Conservation (phyloP, 257 asterid genomes). For the Cruciata laevipes region DNA sequence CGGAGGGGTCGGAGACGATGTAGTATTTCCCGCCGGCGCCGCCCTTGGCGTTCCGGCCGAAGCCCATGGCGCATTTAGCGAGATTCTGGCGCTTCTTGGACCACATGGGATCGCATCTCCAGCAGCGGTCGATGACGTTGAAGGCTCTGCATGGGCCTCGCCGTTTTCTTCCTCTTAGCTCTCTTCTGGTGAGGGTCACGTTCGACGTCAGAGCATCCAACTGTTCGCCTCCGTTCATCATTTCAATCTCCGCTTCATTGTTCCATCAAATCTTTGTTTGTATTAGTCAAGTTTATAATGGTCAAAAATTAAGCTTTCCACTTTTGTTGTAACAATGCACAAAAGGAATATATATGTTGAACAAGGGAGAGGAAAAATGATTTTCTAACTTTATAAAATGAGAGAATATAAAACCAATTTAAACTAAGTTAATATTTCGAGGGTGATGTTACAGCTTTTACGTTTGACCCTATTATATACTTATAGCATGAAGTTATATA, state of each 20-base stretch:
- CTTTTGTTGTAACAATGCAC: too few relatives aligned
- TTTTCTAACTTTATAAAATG: too few relatives aligned
- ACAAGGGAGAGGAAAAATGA: too few relatives aligned
- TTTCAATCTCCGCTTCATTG: not conserved
- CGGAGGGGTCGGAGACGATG: constrained; percentile 25
- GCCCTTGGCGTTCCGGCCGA: constrained; percentile 23
- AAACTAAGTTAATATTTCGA: too few relatives aligned
- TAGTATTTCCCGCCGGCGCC: constrained; percentile 25
- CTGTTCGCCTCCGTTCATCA: not conserved
- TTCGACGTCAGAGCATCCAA: not conserved
- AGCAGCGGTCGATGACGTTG: constrained; percentile 31
- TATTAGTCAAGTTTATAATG: too few relatives aligned
- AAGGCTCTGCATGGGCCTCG: constrained; percentile 24
- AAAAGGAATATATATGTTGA: too few relatives aligned
- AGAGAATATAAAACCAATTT: too few relatives aligned
- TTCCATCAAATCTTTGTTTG: not conserved
- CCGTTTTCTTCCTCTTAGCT: not conserved
- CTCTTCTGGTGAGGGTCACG: constrained; percentile 12
- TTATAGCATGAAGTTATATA: too few relatives aligned
- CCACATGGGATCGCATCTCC: constrained; percentile 34
- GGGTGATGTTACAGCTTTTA: too few relatives aligned
- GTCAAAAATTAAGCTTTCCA: too few relatives aligned
- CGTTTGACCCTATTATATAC: too few relatives aligned
- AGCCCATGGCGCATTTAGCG: constrained; percentile 27
- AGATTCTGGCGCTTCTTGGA: constrained; percentile 13